Percentiles rank a stretch among this genome's conserved stretches.
Conservation (phyloP, 1,139 yeast genomes). For the Magnusiomyces magnusii region DNA sequence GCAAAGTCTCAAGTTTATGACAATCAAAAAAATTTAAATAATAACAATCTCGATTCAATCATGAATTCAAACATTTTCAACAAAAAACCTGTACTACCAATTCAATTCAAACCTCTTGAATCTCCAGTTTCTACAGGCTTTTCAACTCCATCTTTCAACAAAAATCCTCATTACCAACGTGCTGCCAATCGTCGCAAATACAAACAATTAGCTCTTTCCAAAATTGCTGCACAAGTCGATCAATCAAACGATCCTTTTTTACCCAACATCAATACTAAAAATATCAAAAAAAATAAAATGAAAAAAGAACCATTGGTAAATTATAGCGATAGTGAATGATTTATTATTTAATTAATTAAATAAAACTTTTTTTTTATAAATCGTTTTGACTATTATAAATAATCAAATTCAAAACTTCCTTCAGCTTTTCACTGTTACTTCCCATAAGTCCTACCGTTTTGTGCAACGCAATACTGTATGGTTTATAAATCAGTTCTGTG, state of each 20-base stretch:
- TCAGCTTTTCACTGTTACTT: neutral
- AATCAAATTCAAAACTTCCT: neutral
- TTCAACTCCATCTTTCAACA: neutral
- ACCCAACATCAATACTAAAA: neutral
- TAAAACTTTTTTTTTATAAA: neutral
- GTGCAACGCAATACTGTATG: neutral
- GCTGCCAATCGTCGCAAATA: neutral
- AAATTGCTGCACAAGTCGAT: slow-evolving; percentile 1
- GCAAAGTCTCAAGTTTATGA: slow-evolving; percentile 9
- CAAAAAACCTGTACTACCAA: neutral
- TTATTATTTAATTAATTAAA: too few species aligned
- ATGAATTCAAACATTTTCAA: neutral
- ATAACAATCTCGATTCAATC: too few species aligned
- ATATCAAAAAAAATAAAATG: neutral
- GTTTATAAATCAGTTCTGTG: neutral
- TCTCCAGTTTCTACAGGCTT: neutral
- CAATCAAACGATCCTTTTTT: neutral
- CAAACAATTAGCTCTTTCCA: neutral
- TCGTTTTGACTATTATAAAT: neutral
- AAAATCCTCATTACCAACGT: neutral
- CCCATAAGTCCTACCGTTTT: neutral
- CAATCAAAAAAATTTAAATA: too few species aligned
- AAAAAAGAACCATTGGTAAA: neutral
- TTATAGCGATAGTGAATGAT: slow-evolving; percentile 5
- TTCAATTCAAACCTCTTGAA: neutral